Evolutionary conservation across 2,329 filamentous ascomycete species (phyloP), one percentile per base, ranked within the genome.

Genomic region (Trichoderma guizhouense): DNA sequence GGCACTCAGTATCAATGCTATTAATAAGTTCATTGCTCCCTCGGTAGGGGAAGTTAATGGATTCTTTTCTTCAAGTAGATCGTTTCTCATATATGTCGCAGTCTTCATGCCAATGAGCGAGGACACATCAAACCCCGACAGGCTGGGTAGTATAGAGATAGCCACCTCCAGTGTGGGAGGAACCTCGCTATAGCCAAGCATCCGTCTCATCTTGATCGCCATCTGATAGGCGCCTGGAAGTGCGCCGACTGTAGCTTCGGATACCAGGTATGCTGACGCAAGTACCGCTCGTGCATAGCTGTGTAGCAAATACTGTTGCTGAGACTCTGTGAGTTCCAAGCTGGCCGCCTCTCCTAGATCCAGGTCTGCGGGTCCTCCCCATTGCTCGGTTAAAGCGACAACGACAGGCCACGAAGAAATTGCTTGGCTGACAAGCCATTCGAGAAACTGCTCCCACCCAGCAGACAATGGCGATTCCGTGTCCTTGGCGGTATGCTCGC

Each of bases 351-450:
- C 88, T 4, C 90, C 91, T 5, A 93, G 79, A 74, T 94, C 91
- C 61, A 91, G 85, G 77, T 95, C 92, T 7, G 84, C 83, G 0
- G 92, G 91, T 0, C 92, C 93, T 76, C 91, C 89, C 92, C 92
- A 95, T 74, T 92, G 87, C 73, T 90, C 87, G 39, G 94, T 83
- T 8, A 87, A 89, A 63, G 85, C 84, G 36, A 90, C 84, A n/a
- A 89, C 87, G n/a, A 90, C 83, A 30, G 80, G 82, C 86, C 93
- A 92, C 18, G 89, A 87, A 24, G 83, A 84, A 5, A 84, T 83
- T 1, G 92, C 89, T 73, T 89, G 88, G 3, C 82, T 78, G 15
- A 87, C 84, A 51, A 95, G 84, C 92, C 92, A 95, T 69, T 87
- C 84, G 67, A 92, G 88, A 5, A 91, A 84, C 74, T 88, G 85